Evolutionary conservation across 208 protist species (phyloP).

Genomic region (Crithidia brevicula): DNA sequence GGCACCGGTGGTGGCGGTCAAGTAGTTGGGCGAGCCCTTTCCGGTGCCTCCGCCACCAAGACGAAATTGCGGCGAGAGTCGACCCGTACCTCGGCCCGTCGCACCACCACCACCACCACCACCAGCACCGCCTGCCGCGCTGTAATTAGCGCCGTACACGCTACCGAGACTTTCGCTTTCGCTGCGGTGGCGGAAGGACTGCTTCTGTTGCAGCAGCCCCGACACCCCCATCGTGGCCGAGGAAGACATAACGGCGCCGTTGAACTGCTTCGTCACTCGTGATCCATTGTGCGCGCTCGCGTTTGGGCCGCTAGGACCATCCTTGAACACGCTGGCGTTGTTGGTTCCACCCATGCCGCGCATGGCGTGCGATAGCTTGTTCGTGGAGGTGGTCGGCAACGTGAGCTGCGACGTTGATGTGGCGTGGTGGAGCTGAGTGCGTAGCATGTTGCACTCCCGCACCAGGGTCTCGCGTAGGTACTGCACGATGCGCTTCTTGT

Average conservation of each 20-base stretch:
- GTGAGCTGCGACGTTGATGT: slow-evolving; percentile 19
- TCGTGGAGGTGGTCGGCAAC: neutral
- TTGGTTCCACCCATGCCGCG: neutral
- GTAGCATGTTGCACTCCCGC: slow-evolving; percentile 80
- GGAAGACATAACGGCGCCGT: neutral
- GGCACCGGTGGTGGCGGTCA: neutral
- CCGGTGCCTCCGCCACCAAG: neutral
- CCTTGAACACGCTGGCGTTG: neutral
- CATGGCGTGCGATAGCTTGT: neutral
- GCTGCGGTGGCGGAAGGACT: neutral
- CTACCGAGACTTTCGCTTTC: slow-evolving; percentile 11
- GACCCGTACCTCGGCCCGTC: neutral
- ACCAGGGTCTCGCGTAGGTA: slow-evolving; percentile 87
- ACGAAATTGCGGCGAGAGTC: slow-evolving; percentile 3
- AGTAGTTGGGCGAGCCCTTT: neutral
- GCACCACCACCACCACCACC: neutral
- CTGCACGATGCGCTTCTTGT: slow-evolving; percentile 63
- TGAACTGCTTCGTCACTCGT: slow-evolving; percentile 31
- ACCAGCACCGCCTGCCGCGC: neutral
- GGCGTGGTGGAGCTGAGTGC: slow-evolving; percentile 70
- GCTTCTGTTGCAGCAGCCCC: neutral
- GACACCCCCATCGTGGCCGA: slow-evolving; percentile 6
- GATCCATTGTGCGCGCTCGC: slow-evolving; percentile 8
- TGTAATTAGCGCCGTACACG: slow-evolving; percentile 8
- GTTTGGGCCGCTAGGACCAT: neutral